Base-by-base conservation (phyloP, 2,329 filamentous ascomycete species). In the Tympanopsis confertula region DNA sequence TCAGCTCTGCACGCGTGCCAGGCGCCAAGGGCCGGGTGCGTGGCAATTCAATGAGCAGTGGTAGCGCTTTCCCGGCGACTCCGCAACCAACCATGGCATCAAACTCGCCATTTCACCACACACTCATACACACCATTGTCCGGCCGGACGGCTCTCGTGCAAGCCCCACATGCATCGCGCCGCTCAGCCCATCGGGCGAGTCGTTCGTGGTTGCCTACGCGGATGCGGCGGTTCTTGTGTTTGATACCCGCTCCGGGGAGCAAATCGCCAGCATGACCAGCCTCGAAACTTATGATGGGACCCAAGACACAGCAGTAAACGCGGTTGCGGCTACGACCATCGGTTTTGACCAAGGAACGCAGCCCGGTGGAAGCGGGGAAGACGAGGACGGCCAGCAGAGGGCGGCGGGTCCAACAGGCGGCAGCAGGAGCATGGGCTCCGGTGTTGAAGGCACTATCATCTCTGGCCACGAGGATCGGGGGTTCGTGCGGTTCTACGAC, bases 401-500 rank as follows among this genome's bases (percentile, higher is more conserved):
- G 84, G 1, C 22, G 22, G 82, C 82, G 32, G 86, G 87, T 1
- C 86, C 89, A 4, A 95, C 91, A 0, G 75, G 76, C 12, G 84
- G 86, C 18, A 66, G 69, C 24, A 63, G 69, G 20, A 69, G 69
- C 62, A 79, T 80, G 5, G 82, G 79, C 37, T 85, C 81, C 39
- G 83, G 83, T 22, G 79, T 94, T 1, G 88, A 95, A 58, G 91
- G 91, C 12, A 85, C 93, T 17, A 84, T 98, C 41, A 94, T 98
- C 46, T 93, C 85, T 43, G 91, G 91, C 45, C 89, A 96, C 55
- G 91, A 98, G 65, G 91, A 98, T 62, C 80, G 85, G 22, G n/a
- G n/a, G 49, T 95, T 87, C 52, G 87, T 98, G 49, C 74, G 89
- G 47, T 94, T 98, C 69, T 98, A 94, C 57, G 91, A 98, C 67